These are phyloP conservation scores for Entoloma clypeatum DNA, from an alignment of 1,284 basidiomycete species.

Conservation along the genomic window DNA sequence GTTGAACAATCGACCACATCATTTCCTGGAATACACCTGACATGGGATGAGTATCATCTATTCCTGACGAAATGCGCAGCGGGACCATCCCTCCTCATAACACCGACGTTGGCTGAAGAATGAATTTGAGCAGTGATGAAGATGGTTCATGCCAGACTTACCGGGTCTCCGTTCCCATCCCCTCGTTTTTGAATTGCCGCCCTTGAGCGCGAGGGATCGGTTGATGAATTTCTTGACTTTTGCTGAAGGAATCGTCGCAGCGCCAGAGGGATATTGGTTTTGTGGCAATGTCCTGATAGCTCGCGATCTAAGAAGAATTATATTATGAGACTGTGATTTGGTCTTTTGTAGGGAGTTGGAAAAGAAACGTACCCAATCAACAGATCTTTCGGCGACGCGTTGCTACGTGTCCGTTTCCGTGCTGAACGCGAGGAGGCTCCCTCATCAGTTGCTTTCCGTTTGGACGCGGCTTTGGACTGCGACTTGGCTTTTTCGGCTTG, in stretches of 20 bases:
- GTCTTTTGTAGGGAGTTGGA: neutral
- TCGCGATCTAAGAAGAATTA: slow-evolving; percentile 9
- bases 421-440: slow-evolving; percentile 12
- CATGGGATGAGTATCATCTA: too few relatives aligned
- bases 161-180: slow-evolving; percentile 24
- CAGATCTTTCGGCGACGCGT: slow-evolving; percentile 24
- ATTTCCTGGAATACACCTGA: too few relatives aligned
- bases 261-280: slow-evolving; percentile 9
- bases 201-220: slow-evolving; percentile 18
- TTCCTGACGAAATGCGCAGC: slow-evolving; percentile 22
- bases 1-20: too few relatives aligned
- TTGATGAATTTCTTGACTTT: slow-evolving; percentile 21
- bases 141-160: slow-evolving; percentile 2
- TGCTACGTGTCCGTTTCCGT: slow-evolving; percentile 20
- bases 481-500: too few relatives aligned
- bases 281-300: slow-evolving; percentile 16
- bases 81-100: slow-evolving; percentile 21
- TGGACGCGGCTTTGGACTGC: slow-evolving; percentile 15
- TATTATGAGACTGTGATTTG: neutral
- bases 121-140: neutral
- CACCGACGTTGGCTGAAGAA: slow-evolving; percentile 20
- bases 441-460: slow-evolving; percentile 16
- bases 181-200: slow-evolving; percentile 15
- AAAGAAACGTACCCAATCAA: slow-evolving; percentile 21
- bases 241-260: slow-evolving; percentile 19